Percentiles rank a stretch among this genome's conserved stretches.
Conservation (phyloP, 1,284 basidiomycete genomes). For the Austroboletus novae-zelandiae region DNA sequence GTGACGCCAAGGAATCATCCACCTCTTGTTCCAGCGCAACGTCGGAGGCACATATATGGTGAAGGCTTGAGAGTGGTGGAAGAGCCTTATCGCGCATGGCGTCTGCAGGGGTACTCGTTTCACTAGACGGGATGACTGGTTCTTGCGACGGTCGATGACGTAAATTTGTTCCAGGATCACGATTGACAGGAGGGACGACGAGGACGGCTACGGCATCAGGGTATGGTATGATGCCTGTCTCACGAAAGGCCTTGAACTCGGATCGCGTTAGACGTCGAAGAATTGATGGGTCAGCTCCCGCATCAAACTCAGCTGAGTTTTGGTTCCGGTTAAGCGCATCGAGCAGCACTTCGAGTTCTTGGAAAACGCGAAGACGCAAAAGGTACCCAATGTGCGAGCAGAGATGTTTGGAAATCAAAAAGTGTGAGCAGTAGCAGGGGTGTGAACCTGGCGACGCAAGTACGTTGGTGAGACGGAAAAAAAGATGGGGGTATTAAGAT, state of each 20-base stretch:
- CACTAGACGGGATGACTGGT: slow-evolving; percentile 24
- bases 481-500: slow-evolving; percentile 1
- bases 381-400: slow-evolving; percentile 57
- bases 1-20: slow-evolving; percentile 9
- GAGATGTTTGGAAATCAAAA: slow-evolving; percentile 41
- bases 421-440: slow-evolving; percentile 30
- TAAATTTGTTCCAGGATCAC: slow-evolving; percentile 45
- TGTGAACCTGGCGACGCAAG: slow-evolving; percentile 25
- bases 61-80: slow-evolving; percentile 39
- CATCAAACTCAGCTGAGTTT: slow-evolving; percentile 8
- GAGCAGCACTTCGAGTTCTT: slow-evolving; percentile 63
- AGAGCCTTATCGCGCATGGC: slow-evolving; percentile 29
- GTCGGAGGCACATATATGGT: slow-evolving; percentile 2
- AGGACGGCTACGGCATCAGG: slow-evolving; percentile 59
- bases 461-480: slow-evolving; percentile 7
- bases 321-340: slow-evolving; percentile 18
- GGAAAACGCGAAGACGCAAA: slow-evolving; percentile 67
- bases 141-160: slow-evolving; percentile 42
- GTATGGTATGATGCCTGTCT: slow-evolving; percentile 47
- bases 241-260: slow-evolving; percentile 54
- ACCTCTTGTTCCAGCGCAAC: neutral
- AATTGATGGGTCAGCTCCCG: slow-evolving; percentile 28
- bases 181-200: slow-evolving; percentile 68
- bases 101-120: neutral
- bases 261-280: slow-evolving; percentile 60